Base-by-base conservation (phyloP, 1,284 basidiomycete genomes). In the Sporisorium sorghi region DNA sequence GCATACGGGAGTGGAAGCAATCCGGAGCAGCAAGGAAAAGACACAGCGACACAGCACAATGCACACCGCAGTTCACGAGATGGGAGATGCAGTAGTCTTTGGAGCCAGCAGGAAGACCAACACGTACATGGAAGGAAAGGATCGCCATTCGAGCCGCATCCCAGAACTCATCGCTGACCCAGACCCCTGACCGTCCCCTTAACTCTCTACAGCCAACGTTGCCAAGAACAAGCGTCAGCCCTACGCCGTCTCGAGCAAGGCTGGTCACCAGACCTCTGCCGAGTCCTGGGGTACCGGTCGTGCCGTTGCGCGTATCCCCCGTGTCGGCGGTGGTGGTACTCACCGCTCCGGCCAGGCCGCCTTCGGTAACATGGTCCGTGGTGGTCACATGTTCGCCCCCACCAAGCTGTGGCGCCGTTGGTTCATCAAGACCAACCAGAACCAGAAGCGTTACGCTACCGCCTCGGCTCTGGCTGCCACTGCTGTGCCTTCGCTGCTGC, bases 241-340 rank as follows among this genome's bases (percentile, higher is more conserved):
- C 51, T 98, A 99, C 88, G 89, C 95, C 84, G 97, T 99, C 85
- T 92, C 91, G 86, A 92, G 92, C 88, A 97, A 97, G 88, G 97
- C 97, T 77, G 97, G 97, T 85, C 94, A 98, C 89, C 96, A 99
- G 88, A 99, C 97, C 83, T 93, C 91, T 76, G 96, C 96, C 77
- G 94, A 96, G 87, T 99, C 97, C 55, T 99, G 96, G 96, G 96
- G 96, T 88, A 99, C 96, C 81, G 96, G 96, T 92, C 94, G 97
- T 88, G 97, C 97, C 83, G 96, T 99, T 78, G 97, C 96, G 51
- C 96, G 96, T 96, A 99, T 99, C 86, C 97, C 97, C 87, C 96
- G 97, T 93, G 96, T 99, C 77, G 94, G 94, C 86, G 96, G 97
- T 87, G 92, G 93, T 86, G 97, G 96, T 88, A 99, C 97, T 80